Percentiles rank a stretch among this genome's conserved stretches.
Evolutionary conservation across 176 grass and related monocot species (phyloP).

Genomic region (Lolium multiflorum): DNA sequence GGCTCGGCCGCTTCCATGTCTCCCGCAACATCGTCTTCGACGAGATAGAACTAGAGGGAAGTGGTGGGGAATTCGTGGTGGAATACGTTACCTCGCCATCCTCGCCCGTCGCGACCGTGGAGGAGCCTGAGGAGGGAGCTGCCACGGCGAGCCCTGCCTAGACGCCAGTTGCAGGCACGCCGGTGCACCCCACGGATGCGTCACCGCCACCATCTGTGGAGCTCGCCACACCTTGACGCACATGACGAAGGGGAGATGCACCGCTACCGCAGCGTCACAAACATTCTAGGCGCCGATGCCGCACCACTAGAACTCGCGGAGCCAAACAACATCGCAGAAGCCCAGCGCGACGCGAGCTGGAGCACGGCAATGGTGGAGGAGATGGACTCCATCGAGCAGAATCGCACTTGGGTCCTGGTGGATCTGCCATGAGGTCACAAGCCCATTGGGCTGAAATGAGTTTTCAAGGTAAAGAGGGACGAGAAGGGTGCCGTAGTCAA

Average conservation of each 20-base stretch:
- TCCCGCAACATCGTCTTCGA: no score
- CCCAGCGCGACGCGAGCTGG: background rate
- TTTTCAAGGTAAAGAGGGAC: background rate
- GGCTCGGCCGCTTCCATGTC: no score
- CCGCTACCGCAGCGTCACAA: background rate
- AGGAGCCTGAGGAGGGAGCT: no score
- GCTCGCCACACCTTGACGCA: no score
- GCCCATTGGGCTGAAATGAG: background rate
- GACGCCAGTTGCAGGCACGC: no score
- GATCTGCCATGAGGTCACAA: background rate
- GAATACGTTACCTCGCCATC: no score
- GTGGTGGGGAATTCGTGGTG: no score
- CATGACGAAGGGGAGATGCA: background rate
- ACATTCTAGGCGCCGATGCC: background rate
- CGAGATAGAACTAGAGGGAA: no score
- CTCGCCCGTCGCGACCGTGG: no score
- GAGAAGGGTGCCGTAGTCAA: background rate
- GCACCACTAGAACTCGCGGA: rapidly evolving
- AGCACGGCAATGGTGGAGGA: background rate
- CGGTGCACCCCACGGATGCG: no score
- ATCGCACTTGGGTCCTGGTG: background rate
- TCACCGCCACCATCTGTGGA: no score
- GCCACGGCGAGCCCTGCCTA: no score
- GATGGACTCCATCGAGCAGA: background rate
- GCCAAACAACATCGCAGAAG: rapidly evolving